Evolutionary conservation across 805 yeast genomes (phyloP).

Genomic region (Ogataea naganishii): DNA sequence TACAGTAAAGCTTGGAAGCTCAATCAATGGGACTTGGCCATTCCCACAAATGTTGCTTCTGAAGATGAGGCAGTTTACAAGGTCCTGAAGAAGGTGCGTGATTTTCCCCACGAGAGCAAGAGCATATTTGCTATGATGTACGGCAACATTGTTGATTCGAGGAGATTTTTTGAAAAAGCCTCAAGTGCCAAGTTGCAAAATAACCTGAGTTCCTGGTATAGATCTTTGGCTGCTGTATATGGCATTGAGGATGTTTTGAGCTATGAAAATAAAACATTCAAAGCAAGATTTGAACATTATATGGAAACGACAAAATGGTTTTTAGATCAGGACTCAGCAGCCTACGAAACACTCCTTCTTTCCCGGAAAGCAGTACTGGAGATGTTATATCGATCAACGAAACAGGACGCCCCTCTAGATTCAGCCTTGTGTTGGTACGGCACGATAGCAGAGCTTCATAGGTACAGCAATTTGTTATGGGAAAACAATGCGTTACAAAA

Average conservation of each 20-base stretch:
- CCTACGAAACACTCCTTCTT: constrained; percentile 34
- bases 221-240: constrained; percentile 22
- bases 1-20: constrained; percentile 74
- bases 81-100: constrained; percentile 38
- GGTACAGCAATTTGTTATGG: constrained; percentile 35
- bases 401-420: neutral
- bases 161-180: constrained; percentile 3
- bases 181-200: constrained; percentile 4
- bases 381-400: constrained; percentile 12
- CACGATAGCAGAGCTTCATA: constrained; percentile 28
- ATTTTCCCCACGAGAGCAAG: constrained; percentile 16
- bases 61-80: constrained; percentile 44
- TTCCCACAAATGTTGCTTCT: constrained; percentile 24
- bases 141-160: constrained; percentile 10
- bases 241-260: constrained; percentile 13
- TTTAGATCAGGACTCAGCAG: constrained; percentile 21
- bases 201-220: constrained; percentile 18
- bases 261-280: constrained; percentile 5
- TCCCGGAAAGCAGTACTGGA: constrained; percentile 32
- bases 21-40: constrained; percentile 67
- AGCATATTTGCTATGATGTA: constrained; percentile 15
- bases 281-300: constrained; percentile 7
- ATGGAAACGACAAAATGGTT: constrained; percentile 28
- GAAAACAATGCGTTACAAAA: constrained; percentile 34
- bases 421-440: constrained; percentile 11